phyloP scores from a whole-genome alignment of 139 green algal species.

The Volvox reticuliferus region DNA sequence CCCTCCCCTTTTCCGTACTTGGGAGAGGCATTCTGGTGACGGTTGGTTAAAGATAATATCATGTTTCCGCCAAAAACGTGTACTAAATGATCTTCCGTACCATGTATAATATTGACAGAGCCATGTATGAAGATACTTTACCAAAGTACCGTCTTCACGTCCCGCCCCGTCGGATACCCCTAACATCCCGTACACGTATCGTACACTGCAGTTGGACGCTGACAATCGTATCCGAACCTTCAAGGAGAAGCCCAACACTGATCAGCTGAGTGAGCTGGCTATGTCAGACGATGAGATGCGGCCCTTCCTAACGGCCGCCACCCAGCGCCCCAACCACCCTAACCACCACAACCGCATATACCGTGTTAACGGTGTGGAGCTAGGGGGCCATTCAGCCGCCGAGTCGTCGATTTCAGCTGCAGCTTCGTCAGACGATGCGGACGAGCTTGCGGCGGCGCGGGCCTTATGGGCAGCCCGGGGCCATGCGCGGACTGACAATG shows the following conservation, averaged over 20 bases:
- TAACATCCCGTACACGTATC: background rate
- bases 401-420: background rate
- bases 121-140: too few relatives aligned
- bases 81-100: too few relatives aligned
- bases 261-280: slow-evolving; percentile 8
- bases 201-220: slow-evolving; percentile 38
- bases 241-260: slow-evolving; percentile 23
- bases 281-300: slow-evolving; percentile 38
- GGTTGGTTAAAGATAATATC: too few relatives aligned
- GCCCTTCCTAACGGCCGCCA: slow-evolving; percentile 27
- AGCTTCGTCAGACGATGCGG: background rate
- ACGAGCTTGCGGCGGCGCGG: background rate
- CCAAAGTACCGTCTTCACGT: too few relatives aligned
- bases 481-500: background rate
- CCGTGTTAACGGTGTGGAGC: too few relatives aligned
- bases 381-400: background rate
- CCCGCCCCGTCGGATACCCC: too few relatives aligned
- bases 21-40: too few relatives aligned
- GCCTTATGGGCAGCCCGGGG: background rate
- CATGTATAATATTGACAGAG: too few relatives aligned
- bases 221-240: slow-evolving; percentile 23
- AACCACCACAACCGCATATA: background rate
- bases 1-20: too few relatives aligned
- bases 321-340: background rate
- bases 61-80: too few relatives aligned